phyloP scores from a whole-genome alignment of 2,329 filamentous ascomycete species.

The Penicillium glabrum region DNA sequence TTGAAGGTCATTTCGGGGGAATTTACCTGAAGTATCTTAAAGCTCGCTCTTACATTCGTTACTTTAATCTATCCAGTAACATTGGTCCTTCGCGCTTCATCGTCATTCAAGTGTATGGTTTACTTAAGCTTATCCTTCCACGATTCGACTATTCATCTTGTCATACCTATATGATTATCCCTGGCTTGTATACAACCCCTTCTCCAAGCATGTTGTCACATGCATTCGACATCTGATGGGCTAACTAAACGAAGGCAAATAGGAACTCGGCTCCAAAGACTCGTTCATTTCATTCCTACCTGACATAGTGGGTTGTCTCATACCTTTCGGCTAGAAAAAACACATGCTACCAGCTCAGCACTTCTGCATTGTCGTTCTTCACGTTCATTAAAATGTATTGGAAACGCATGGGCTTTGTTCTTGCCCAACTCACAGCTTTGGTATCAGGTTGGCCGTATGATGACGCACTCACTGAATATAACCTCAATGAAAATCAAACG shows the following conservation, averaged over 20 bases:
- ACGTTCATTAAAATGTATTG: conserved; percentile 31
- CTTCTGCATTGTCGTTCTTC: conserved; percentile 5
- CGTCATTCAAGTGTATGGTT: not conserved
- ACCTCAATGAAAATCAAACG: conserved; percentile 60
- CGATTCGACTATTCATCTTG: not conserved
- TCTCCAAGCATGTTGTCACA: not conserved
- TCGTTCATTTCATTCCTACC: not conserved
- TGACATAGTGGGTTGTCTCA: not conserved
- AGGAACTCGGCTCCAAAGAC: not conserved
- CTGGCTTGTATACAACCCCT: not conserved
- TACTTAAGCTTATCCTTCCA: not conserved
- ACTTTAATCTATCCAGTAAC: not conserved
- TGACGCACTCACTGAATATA: conserved; percentile 53
- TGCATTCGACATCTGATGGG: not conserved
- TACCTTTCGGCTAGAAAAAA: not conserved
- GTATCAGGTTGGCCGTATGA: conserved; percentile 48
- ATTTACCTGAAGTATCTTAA: not conserved
- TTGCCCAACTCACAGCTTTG: conserved; percentile 29
- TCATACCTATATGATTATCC: not conserved
- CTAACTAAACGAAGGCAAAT: not conserved
- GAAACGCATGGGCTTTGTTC: conserved; percentile 24
- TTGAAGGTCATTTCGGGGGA: not conserved
- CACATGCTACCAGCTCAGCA: conserved; percentile 3
- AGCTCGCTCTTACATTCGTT: not conserved
- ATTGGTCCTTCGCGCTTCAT: not conserved